Evolutionary conservation across 306 rosid species (phyloP).

Genomic region (Sicyos baderoa): DNA sequence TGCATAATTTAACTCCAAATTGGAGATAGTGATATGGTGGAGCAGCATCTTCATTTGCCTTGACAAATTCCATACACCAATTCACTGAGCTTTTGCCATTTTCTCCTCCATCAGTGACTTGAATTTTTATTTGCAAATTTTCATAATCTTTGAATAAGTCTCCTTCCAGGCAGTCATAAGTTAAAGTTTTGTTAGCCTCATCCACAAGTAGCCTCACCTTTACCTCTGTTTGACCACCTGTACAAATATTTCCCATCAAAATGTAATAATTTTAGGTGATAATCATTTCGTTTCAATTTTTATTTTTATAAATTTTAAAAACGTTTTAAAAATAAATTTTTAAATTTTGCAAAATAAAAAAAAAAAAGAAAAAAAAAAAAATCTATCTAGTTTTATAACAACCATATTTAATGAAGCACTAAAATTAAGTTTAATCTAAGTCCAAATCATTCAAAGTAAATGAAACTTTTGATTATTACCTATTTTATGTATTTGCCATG

Average conservation of each 20-base stretch:
- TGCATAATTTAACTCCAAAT: not conserved
- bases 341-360: no score
- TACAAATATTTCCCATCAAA: not conserved
- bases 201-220: not conserved
- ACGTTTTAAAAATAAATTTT: no score
- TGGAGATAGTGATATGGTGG: constrained; percentile 6
- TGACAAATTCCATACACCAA: constrained; percentile 9
- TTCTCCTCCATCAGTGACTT: not conserved
- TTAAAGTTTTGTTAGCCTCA: not conserved
- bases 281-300: no score
- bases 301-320: no score
- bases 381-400: no score
- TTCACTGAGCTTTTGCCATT: not conserved
- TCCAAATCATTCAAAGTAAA: no score
- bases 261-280: no score
- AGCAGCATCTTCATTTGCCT: not conserved
- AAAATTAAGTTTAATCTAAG: no score
- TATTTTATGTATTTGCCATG: no score
- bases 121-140: not conserved
- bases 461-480: no score
- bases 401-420: no score
- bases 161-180: not conserved
- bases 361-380: no score
- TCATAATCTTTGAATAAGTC: not conserved
- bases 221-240: not conserved